Percentiles rank a stretch among this genome's conserved stretches.
These are phyloP conservation scores for Trypanosoma cruzi DNA, from an alignment of 208 protist genomes.

Conservation along the genomic window DNA sequence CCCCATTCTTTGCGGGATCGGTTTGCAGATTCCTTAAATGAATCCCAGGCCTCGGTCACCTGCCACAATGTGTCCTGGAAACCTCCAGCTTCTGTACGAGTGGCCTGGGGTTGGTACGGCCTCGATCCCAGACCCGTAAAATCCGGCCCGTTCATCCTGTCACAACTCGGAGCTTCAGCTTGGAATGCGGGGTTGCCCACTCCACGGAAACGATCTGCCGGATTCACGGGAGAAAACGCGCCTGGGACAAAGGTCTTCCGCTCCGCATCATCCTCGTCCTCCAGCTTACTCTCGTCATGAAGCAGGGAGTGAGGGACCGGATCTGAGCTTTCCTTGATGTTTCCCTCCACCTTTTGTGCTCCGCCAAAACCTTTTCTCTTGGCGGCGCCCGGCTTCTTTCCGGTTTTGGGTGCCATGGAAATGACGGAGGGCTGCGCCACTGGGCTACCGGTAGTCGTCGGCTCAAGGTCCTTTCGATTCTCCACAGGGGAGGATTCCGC, in stretches of 20 bases:
- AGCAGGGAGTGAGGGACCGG: slow-evolving; percentile 59
- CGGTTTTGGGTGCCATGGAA: slow-evolving; percentile 14
- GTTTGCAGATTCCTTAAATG: slow-evolving; percentile 48
- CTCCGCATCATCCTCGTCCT: background rate
- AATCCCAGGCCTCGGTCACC: slow-evolving; percentile 49
- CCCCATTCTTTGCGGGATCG: slow-evolving; percentile 45
- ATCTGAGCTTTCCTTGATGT: slow-evolving; percentile 49
- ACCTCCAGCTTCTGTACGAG: background rate
- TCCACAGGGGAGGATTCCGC: background rate
- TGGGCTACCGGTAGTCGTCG: slow-evolving; percentile 27
- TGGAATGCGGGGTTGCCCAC: slow-evolving; percentile 24
- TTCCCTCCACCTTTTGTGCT: slow-evolving; percentile 42
- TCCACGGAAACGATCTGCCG: slow-evolving; percentile 20
- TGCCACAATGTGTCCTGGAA: slow-evolving; percentile 61
- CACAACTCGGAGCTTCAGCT: background rate
- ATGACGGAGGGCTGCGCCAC: slow-evolving; percentile 31
- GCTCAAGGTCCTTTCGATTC: slow-evolving; percentile 10
- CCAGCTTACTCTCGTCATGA: slow-evolving; percentile 37
- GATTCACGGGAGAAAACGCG: background rate
- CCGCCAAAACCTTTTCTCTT: slow-evolving; percentile 67
- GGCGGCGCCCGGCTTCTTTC: slow-evolving; percentile 28
- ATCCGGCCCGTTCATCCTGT: slow-evolving; percentile 46
- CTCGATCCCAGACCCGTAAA: slow-evolving; percentile 67
- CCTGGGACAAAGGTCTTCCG: background rate
- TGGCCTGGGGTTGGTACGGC: slow-evolving; percentile 44